These are phyloP conservation scores for Epichloe amarillans DNA, from an alignment of 2,329 filamentous ascomycete species.

Conservation along the genomic window DNA sequence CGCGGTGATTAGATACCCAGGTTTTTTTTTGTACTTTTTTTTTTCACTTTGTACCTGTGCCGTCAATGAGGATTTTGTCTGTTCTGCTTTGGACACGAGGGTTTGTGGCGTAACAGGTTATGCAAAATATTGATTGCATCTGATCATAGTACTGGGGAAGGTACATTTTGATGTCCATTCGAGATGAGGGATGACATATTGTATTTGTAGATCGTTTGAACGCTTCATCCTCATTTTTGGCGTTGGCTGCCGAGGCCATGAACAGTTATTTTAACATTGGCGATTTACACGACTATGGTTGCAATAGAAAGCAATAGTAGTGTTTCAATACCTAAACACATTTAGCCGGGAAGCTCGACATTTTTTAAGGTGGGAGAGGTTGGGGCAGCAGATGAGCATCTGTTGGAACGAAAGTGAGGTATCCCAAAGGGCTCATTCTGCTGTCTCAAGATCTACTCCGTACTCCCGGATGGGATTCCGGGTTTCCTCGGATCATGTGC, in stretches of 20 bases:
- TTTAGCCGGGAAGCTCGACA: conserved; percentile 9
- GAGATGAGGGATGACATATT: conserved; percentile 4
- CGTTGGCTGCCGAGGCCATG: background rate
- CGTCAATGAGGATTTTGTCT: conserved; percentile 2
- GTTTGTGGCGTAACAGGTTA: conserved; percentile 7
- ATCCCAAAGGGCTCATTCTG: background rate
- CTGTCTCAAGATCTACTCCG: background rate
- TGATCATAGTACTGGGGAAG: conserved; percentile 6
- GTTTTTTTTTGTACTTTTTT: background rate
- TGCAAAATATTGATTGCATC: conserved; percentile 5
- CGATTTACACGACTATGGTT: conserved; percentile 4
- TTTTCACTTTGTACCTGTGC: conserved; percentile 10
- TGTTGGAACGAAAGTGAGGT: background rate
- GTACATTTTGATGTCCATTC: conserved; percentile 5
- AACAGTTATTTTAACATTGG: background rate
- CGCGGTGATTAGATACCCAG: conserved; percentile 20
- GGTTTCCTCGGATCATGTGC: background rate
- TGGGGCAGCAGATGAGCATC: background rate
- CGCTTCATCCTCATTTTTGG: conserved; percentile 2
- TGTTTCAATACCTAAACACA: conserved; percentile 4
- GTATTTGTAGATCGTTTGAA: conserved; percentile 9
- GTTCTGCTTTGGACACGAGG: conserved; percentile 4
- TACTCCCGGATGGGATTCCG: background rate
- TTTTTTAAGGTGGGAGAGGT: background rate
- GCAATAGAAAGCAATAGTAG: background rate